Conservation (phyloP, 495 filamentous ascomycete genomes). For the Penicillium daleae region DNA sequence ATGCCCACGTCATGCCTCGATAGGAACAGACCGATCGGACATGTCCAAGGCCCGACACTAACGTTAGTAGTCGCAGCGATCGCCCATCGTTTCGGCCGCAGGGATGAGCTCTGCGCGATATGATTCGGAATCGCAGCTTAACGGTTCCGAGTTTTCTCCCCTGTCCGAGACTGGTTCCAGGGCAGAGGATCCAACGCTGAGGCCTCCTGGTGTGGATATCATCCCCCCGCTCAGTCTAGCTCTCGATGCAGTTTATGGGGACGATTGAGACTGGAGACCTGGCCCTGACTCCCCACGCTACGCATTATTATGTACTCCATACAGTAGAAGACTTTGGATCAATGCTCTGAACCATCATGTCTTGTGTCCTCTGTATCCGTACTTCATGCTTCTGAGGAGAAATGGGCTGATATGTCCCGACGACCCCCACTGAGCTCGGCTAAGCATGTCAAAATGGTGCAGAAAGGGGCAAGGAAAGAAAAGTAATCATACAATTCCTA, state of each 20-base stretch:
- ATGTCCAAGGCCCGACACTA: constrained; percentile 4
- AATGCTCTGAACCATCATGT: not conserved
- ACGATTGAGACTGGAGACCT: not conserved
- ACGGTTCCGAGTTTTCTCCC: constrained; percentile 39
- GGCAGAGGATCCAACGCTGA: constrained; percentile 15
- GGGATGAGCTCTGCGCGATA: constrained; percentile 9
- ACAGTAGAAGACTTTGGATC: not conserved
- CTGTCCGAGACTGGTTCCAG: constrained; percentile 25
- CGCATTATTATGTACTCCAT: too few relatives aligned
- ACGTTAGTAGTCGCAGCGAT: constrained; percentile 15
- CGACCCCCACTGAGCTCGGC: not conserved
- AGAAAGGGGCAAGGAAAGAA: not conserved
- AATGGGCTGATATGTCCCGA: not conserved
- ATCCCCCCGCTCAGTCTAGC: not conserved
- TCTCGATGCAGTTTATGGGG: not conserved
- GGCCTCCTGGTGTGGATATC: not conserved
- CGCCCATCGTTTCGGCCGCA: constrained; percentile 32
- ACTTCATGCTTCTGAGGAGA: not conserved
- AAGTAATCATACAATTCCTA: too few relatives aligned
- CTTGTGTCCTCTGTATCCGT: not conserved
- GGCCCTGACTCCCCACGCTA: not conserved
- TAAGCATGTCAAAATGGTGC: not conserved
- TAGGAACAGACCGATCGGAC: constrained; percentile 12
- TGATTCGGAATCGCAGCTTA: constrained; percentile 31
- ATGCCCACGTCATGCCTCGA: constrained; percentile 8